Conservation (phyloP, 1,139 yeast genomes). For the Blastobotrys elegans region DNA sequence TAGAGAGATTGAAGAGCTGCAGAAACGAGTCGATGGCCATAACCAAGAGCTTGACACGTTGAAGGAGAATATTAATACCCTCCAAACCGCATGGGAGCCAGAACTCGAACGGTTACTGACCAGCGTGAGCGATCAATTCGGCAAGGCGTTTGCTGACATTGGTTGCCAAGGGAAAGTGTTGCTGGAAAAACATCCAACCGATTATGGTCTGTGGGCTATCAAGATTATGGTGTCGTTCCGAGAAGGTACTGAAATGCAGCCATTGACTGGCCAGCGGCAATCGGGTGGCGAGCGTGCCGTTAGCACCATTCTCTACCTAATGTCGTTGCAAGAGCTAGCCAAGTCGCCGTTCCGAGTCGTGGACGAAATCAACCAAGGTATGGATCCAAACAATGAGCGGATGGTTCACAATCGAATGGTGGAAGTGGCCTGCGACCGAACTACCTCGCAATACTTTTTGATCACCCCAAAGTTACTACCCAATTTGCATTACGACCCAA, state of each 20-base stretch:
- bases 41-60: constrained; percentile 30
- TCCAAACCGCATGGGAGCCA: constrained; percentile 54
- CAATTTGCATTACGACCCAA: constrained; percentile 68
- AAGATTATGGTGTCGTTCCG: constrained; percentile 84
- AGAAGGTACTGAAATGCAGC: constrained; percentile 61
- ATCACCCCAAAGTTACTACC: constrained; percentile 90
- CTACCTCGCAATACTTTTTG: constrained; percentile 70
- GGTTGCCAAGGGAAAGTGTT: constrained; percentile 83
- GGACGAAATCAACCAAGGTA: constrained; percentile 98
- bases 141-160: constrained; percentile 60
- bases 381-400: constrained; percentile 93
- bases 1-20: constrained; percentile 30
- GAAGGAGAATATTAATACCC: constrained; percentile 38
- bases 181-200: constrained; percentile 46
- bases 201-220: constrained; percentile 71
- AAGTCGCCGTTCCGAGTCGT: constrained; percentile 91
- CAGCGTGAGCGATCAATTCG: constrained; percentile 57
- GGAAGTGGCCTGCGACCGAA: constrained; percentile 65
- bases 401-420: constrained; percentile 85
- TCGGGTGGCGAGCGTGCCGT: constrained; percentile 99
- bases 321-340: constrained; percentile 88
- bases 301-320: constrained; percentile 82
- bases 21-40: constrained; percentile 28
- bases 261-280: constrained; percentile 79
- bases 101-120: constrained; percentile 46